Conservation (phyloP, 2,329 filamentous ascomycete species). For the Onygenales sp. region DNA sequence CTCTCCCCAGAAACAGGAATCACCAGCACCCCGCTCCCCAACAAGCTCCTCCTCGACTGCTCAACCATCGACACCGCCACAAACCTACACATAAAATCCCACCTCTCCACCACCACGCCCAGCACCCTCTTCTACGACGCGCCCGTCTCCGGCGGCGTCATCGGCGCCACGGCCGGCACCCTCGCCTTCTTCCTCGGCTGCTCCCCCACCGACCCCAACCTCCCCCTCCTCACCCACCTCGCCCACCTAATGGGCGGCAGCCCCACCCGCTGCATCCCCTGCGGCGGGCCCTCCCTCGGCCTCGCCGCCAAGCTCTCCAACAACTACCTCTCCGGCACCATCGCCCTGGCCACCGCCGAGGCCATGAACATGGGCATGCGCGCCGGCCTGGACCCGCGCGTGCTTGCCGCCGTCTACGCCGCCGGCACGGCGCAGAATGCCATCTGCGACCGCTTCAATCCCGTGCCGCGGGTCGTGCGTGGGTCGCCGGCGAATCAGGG, state of each 20-base stretch:
- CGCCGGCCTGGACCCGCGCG: conserved; percentile 45
- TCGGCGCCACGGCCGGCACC: conserved; percentile 43
- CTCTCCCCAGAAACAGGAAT: conserved; percentile 36
- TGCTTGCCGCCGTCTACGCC: conserved; percentile 43
- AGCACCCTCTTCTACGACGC: conserved; percentile 43
- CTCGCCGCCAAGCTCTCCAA: conserved; percentile 53
- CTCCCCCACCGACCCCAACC: conserved; percentile 33
- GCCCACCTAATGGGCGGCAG: conserved; percentile 41
- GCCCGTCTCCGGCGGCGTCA: conserved; percentile 44
- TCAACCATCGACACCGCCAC: conserved; percentile 48
- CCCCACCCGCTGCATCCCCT: conserved; percentile 41
- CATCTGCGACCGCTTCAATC: conserved; percentile 43
- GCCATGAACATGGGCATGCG: conserved; percentile 53
- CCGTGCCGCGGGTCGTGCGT: conserved; percentile 41
- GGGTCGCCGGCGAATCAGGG: conserved; percentile 41
- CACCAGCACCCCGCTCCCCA: conserved; percentile 30
- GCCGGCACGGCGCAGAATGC: conserved; percentile 44
- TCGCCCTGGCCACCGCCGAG: conserved; percentile 49
- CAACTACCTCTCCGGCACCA: conserved; percentile 51
- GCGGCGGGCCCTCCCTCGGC: conserved; percentile 46
- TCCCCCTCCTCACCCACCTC: conserved; percentile 35
- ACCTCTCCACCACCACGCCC: conserved; percentile 28
- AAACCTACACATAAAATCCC: conserved; percentile 36
- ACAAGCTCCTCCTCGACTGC: conserved; percentile 45
- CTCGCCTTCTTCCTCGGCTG: conserved; percentile 46